Conservation (phyloP, 2,329 filamentous ascomycete species). For the Sporothrix dimorphospora region DNA sequence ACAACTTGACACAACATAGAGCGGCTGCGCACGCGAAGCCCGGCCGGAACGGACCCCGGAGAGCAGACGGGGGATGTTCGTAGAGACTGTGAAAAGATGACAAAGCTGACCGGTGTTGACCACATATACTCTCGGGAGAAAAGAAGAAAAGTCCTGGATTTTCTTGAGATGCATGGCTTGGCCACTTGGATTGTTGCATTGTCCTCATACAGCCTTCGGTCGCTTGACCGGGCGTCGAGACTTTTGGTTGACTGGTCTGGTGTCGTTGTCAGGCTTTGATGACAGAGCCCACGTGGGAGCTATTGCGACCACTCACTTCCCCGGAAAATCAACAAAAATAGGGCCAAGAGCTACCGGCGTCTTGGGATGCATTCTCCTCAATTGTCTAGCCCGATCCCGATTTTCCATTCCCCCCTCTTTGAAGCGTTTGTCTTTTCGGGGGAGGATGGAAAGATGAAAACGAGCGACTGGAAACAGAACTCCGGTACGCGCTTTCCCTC, state of each 20-base stretch:
- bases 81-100: not conserved
- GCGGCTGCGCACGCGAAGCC: not conserved
- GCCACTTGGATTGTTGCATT: not conserved
- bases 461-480: not conserved
- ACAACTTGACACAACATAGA: not conserved
- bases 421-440: not conserved
- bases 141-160: not conserved
- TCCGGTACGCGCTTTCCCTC: not conserved
- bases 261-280: not conserved
- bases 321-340: not conserved
- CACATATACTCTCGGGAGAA: not conserved
- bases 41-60: conserved; percentile 10
- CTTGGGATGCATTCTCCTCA: not conserved
- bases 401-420: not conserved
- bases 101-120: not conserved
- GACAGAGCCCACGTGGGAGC: conserved; percentile 11
- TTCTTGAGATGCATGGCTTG: not conserved
- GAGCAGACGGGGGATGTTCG: not conserved
- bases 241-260: not conserved
- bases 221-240: not conserved
- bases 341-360: conserved; percentile 7
- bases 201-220: not conserved
- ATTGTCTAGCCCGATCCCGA: not conserved
- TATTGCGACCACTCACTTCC: not conserved
- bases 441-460: not conserved